Evolutionary conservation across 306 rosid genomes (phyloP).

Genomic region (Quercus aquifolioides): DNA sequence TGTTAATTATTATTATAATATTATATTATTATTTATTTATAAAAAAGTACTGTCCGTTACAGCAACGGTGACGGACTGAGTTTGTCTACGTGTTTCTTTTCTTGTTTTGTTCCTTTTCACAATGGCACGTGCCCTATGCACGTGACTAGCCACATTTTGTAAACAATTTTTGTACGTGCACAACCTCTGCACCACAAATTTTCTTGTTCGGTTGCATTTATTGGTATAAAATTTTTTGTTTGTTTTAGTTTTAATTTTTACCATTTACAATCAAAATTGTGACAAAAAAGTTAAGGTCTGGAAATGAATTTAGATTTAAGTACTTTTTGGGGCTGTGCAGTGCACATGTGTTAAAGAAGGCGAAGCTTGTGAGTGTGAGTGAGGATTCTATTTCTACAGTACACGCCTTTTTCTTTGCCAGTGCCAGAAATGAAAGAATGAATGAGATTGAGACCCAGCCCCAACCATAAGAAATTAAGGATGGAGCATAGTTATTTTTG

Average conservation of each 20-base stretch:
- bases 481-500: background rate
- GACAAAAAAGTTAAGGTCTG: too few relatives aligned
- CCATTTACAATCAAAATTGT: too few relatives aligned
- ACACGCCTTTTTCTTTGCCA: background rate
- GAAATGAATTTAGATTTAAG: background rate
- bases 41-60: conserved; percentile 14
- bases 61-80: conserved; percentile 27
- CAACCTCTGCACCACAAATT: too few relatives aligned
- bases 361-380: background rate
- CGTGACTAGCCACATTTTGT: background rate
- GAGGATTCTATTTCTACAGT: background rate
- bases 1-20: background rate
- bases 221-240: too few relatives aligned
- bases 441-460: background rate
- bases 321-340: background rate
- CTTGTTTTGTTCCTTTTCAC: background rate
- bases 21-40: background rate
- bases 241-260: too few relatives aligned
- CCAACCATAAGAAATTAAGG: background rate
- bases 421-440: background rate
- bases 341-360: background rate
- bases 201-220: too few relatives aligned
- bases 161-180: too few relatives aligned
- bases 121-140: background rate
- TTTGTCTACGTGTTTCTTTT: background rate